Evolutionary conservation across 2,329 filamentous ascomycete species (phyloP).

Genomic region (Pezicula neosporulosa): DNA sequence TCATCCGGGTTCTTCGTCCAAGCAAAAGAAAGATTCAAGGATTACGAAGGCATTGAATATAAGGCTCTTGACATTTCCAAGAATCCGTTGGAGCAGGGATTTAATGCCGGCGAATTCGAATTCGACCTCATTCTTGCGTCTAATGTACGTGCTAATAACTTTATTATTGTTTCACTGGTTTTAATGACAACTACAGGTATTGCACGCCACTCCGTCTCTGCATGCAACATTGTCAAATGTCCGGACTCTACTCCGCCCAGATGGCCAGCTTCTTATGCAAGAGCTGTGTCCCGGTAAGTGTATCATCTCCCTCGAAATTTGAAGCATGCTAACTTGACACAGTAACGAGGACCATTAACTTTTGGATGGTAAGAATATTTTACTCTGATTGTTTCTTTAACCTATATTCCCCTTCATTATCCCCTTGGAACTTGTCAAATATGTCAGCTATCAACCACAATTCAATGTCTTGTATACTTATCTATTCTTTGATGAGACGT

Average conservation of each 20-base stretch:
- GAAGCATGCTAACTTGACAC: not conserved
- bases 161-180: not conserved
- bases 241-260: slow-evolving; percentile 25
- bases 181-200: not conserved
- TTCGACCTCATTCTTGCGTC: not conserved
- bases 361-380: too few species aligned
- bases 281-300: slow-evolving; percentile 12
- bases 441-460: too few species aligned
- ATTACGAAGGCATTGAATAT: slow-evolving; percentile 12
- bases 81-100: not conserved
- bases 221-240: slow-evolving; percentile 23
- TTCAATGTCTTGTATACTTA: too few species aligned
- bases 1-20: slow-evolving; percentile 32
- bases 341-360: too few species aligned
- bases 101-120: not conserved
- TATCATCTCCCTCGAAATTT: not conserved
- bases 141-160: slow-evolving; percentile 3
- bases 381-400: too few species aligned
- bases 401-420: too few species aligned
- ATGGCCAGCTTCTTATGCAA: slow-evolving; percentile 26
- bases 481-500: too few species aligned
- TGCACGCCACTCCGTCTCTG: slow-evolving; percentile 17
- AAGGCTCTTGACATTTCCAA: slow-evolving; percentile 16
- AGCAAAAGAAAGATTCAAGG: slow-evolving; percentile 13
- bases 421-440: too few species aligned